Evolutionary conservation across 768 basidiomycete species (phyloP).

Genomic region (Serendipita sp.): DNA sequence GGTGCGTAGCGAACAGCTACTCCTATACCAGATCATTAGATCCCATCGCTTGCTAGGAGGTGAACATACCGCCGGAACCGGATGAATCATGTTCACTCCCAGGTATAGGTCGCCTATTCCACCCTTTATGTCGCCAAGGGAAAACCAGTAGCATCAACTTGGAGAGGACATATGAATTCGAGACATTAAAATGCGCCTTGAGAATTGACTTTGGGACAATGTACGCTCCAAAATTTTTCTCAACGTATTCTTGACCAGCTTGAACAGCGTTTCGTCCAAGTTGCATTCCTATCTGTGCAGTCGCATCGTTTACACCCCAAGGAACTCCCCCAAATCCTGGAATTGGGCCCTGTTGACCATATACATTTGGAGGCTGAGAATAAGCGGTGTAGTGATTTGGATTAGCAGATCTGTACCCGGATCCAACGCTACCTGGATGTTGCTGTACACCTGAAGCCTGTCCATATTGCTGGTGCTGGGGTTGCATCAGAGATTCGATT

Average conservation of each 20-base stretch:
- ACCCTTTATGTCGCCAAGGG: constrained; percentile 85
- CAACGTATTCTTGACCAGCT: constrained; percentile 90
- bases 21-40: not conserved
- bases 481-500: constrained; percentile 14
- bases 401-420: constrained; percentile 30
- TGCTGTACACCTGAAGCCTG: constrained; percentile 11
- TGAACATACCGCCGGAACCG: not conserved
- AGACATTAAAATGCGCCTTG: constrained; percentile 91
- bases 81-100: not conserved
- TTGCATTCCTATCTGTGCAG: constrained; percentile 92
- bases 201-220: constrained; percentile 27
- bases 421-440: constrained; percentile 16
- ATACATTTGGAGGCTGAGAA: constrained; percentile 20
- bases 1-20: constrained; percentile 41
- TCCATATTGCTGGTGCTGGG: constrained; percentile 12
- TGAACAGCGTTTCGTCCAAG: constrained; percentile 81
- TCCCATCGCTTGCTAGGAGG: not conserved
- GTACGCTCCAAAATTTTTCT: constrained; percentile 58
- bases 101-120: constrained; percentile 25
- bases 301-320: constrained; percentile 69
- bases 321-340: constrained; percentile 21
- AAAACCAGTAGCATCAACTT: constrained; percentile 84
- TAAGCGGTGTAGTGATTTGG: constrained; percentile 33
- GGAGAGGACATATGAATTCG: constrained; percentile 83
- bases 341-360: constrained; percentile 18